Conservation (phyloP, 2,329 filamentous ascomycete genomes). For the Fusarium globosum region DNA sequence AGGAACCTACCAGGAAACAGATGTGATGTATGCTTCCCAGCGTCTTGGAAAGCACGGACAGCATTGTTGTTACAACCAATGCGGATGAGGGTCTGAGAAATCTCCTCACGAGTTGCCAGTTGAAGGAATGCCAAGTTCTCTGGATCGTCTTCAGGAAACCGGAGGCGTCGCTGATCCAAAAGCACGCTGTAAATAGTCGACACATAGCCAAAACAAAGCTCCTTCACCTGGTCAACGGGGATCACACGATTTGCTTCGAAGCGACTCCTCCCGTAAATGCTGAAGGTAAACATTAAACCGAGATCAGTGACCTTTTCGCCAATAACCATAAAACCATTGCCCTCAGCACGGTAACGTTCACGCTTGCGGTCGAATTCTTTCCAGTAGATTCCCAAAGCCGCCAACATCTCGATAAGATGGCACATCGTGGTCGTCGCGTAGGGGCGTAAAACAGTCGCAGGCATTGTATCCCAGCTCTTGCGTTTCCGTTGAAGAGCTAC, state of each 20-base stretch:
- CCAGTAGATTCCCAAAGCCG: conserved; percentile 68
- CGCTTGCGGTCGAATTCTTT: conserved; percentile 64
- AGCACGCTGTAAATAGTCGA: conserved; percentile 63
- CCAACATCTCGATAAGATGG: conserved; percentile 65
- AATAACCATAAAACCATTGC: conserved; percentile 64
- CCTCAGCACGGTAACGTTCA: conserved; percentile 65
- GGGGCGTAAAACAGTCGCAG: conserved; percentile 57
- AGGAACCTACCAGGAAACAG: conserved; percentile 59
- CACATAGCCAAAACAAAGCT: conserved; percentile 66
- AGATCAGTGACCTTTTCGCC: conserved; percentile 60
- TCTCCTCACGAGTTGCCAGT: conserved; percentile 61
- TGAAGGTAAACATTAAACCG: conserved; percentile 66
- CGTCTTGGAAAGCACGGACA: conserved; percentile 56
- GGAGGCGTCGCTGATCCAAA: conserved; percentile 54
- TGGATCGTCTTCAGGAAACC: conserved; percentile 54
- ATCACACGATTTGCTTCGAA: conserved; percentile 64
- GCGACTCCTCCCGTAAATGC: conserved; percentile 59
- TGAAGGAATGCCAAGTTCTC: conserved; percentile 57
- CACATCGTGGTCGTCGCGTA: conserved; percentile 67
- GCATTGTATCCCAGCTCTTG: conserved; percentile 65
- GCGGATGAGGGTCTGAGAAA: conserved; percentile 62
- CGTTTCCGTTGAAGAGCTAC: conserved; percentile 60
- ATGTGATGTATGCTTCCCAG: conserved; percentile 56
- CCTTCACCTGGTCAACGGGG: conserved; percentile 64
- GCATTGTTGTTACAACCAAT: conserved; percentile 66